Conservation (phyloP, 164 flowering plant species). For the Macadamia integrifolia region DNA sequence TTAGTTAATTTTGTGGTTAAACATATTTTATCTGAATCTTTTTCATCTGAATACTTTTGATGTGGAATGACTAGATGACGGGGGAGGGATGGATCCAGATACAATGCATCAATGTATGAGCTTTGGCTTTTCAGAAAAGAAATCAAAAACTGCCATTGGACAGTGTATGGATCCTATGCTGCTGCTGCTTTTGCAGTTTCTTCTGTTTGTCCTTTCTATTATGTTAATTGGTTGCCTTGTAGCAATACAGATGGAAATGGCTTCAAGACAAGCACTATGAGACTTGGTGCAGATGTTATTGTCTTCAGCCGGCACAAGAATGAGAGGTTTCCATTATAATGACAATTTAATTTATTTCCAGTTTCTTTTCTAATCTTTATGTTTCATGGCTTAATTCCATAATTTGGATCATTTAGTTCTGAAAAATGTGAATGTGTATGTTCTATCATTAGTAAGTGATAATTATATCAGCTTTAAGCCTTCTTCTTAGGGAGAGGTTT, state of each 20-base stretch:
- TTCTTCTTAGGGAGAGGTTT: neutral
- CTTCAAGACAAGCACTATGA: slow-evolving; percentile 91
- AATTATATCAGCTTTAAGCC: neutral
- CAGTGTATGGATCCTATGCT: slow-evolving; percentile 46
- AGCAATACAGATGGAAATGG: slow-evolving; percentile 93
- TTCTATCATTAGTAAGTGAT: neutral
- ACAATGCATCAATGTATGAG: slow-evolving; percentile 82
- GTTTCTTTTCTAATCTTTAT: neutral
- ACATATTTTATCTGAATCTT: neutral
- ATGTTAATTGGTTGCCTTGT: slow-evolving; percentile 23
- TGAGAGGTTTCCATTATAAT: slow-evolving; percentile 39
- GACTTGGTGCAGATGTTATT: slow-evolving; percentile 91
- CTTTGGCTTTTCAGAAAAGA: slow-evolving; percentile 94
- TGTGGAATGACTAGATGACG: slow-evolving; percentile 59
- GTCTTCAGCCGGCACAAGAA: slow-evolving; percentile 63
- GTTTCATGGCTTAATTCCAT: neutral
- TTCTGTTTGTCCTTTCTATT: neutral
- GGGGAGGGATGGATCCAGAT: slow-evolving; percentile 96
- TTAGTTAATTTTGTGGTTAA: neutral
- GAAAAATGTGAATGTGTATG: neutral
- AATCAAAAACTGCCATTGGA: slow-evolving; percentile 66
- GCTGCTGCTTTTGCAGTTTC: neutral
- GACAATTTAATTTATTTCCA: neutral
- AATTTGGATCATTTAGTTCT: neutral
- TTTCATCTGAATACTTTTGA: slow-evolving; percentile 3